Evolutionary conservation across 352 stramenopile genomes (phyloP).

Genomic region (Peronospora belbahrii): DNA sequence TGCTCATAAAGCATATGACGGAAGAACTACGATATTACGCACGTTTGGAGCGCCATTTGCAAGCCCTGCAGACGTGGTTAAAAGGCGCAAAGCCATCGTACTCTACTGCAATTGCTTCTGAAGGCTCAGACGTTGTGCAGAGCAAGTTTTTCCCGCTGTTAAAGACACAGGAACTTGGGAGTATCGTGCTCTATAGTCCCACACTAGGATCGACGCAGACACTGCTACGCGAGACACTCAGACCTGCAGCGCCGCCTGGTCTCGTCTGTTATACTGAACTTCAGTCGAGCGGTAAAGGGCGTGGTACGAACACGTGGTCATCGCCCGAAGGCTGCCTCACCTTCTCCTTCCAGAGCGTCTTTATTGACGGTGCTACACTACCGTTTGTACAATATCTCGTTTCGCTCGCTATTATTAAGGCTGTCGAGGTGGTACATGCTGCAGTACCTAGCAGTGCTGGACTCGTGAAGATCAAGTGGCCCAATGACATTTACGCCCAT

Average conservation of each 20-base stretch:
- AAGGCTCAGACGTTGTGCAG: constrained; percentile 24
- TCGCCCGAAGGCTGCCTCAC: constrained; percentile 85
- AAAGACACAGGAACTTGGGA: constrained; percentile 50
- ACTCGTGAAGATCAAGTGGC: constrained; percentile 87
- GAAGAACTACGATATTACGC: constrained; percentile 70
- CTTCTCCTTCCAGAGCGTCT: constrained; percentile 85
- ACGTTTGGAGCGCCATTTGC: constrained; percentile 63
- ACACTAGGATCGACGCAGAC: constrained; percentile 77
- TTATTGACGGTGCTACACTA: constrained; percentile 69
- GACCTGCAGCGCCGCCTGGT: constrained; percentile 47
- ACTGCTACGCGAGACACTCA: constrained; percentile 68
- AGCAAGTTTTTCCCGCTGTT: constrained; percentile 52
- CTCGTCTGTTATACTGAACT: constrained; percentile 78
- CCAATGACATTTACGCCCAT: constrained; percentile 89
- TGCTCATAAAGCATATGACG: constrained; percentile 42
- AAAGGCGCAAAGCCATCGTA: constrained; percentile 22
- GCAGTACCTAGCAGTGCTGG: constrained; percentile 22
- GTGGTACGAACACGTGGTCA: constrained; percentile 80
- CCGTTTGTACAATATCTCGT: constrained; percentile 89
- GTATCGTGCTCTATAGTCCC: constrained; percentile 66
- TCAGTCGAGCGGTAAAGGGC: constrained; percentile 73
- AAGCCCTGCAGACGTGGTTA: constrained; percentile 60
- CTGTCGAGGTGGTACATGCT: constrained; percentile 54
- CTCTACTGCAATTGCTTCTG: constrained; percentile 16
- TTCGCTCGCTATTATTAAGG: constrained; percentile 79